Evolutionary conservation across 306 rosid genomes (phyloP), one percentile per base, ranked within the genome.

Genomic region (Gastrolobium bilobum): DNA sequence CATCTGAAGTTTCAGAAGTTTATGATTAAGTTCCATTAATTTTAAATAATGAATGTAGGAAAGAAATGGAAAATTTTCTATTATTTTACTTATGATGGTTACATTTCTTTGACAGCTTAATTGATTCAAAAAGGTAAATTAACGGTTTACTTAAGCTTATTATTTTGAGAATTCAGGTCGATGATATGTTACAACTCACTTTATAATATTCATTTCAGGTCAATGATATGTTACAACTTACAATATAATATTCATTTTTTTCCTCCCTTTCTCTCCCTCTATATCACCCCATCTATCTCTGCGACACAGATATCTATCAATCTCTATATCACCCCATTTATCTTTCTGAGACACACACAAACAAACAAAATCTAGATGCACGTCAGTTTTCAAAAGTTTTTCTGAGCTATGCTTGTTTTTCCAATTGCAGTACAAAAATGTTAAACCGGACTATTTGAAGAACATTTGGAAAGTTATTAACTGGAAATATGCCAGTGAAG

Each of bases 401-500:
- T 42, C 73, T 83, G 50, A 87, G 70, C 51, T 68, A 30, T 78
- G 72, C 47, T 65, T 75, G 75, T 46, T 84, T 79, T 60, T 81
- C 75, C 51, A 61, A 33, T 73, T 87, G 90, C 96, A 95, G 99
- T 95, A 95, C 92, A 95, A 95, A 86, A 95, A 95, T 83, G 98
- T 91, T 4, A 89, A 94, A 72, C 99, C 98, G 51, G 99, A 95
- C 75, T 95, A 95, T 76, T 88, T 96, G 84, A 96, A 91, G 94
- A 93, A 91, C 93, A 89, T 96, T 80, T 95, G 99, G 99, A 91
- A 90, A 76, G 98, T 95, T 72, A 89, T 95, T 69, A 87, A 90
- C 34, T 95, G 99, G 99, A 89, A 93, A 81, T 86, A 95, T 68
- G 97, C 88, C 42, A 80, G 84, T 72, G 88, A 91, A 53, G 86